These are phyloP conservation scores for Galeopsis tetrahit DNA, from an alignment of 257 asterid genomes.

Conservation along the genomic window DNA sequence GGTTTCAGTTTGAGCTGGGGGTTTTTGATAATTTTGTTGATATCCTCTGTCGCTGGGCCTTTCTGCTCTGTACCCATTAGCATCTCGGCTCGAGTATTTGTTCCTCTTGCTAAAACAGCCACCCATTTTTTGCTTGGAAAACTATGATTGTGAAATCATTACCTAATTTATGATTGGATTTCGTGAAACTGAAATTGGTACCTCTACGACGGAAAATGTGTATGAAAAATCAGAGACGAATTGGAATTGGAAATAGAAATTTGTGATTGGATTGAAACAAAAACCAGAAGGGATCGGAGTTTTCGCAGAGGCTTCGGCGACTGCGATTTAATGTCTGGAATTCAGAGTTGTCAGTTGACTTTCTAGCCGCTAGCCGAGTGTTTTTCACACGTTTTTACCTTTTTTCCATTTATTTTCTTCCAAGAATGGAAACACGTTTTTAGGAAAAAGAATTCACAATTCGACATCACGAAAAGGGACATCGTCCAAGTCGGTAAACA, in stretches of 20 bases:
- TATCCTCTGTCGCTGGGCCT: conserved; percentile 33
- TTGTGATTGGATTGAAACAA: conserved; percentile 12
- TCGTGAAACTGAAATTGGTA: neutral
- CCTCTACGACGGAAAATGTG: neutral
- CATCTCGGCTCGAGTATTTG: conserved; percentile 38
- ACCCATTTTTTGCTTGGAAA: conserved; percentile 38
- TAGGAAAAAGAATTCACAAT: neutral
- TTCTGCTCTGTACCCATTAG: conserved; percentile 49
- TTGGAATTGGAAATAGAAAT: conserved; percentile 12
- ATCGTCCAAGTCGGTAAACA: neutral
- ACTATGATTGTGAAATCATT: conserved; percentile 12
- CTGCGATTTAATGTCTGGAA: conserved; percentile 24
- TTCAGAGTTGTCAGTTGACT: conserved; percentile 31
- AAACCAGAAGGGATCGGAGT: neutral
- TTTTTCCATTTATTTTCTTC: neutral
- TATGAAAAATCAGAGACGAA: conserved; percentile 2
- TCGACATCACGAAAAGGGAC: neutral
- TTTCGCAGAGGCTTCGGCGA: neutral
- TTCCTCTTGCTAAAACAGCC: conserved; percentile 71
- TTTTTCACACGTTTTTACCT: conserved; percentile 36
- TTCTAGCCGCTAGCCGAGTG: neutral
- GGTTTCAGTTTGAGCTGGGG: conserved; percentile 37
- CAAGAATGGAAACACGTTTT: conserved; percentile 20
- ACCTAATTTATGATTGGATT: conserved; percentile 26
- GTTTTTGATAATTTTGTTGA: conserved; percentile 50